A percentile compares a stretch with the other conserved stretches of the same genome.
phyloP scores from a whole-genome alignment of 495 filamentous ascomycete genomes.

The Tricharina praecox region DNA sequence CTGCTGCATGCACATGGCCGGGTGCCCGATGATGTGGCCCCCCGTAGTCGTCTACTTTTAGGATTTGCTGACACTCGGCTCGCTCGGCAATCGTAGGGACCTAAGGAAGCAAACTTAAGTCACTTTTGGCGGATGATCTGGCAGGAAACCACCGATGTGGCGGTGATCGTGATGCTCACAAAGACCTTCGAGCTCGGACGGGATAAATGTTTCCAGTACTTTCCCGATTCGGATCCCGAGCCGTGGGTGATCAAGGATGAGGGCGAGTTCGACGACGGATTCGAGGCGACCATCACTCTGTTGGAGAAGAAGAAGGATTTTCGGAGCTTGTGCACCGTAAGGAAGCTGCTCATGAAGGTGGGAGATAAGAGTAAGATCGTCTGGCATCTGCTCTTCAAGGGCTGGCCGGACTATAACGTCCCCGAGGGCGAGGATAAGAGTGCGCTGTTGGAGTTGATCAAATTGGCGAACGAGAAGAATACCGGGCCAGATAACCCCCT shows the following conservation, averaged over 20 bases:
- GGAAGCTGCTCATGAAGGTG: conserved; percentile 37
- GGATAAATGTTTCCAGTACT: conserved; percentile 90
- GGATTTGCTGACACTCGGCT: no score
- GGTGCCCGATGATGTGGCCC: no score
- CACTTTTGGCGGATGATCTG: conserved; percentile 96
- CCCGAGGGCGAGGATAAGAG: conserved; percentile 63
- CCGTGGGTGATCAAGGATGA: conserved; percentile 37
- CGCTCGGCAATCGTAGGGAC: conserved; percentile 66
- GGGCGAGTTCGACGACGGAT: conserved; percentile 48
- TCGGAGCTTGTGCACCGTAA: conserved; percentile 33
- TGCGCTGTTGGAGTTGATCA: conserved; percentile 63
- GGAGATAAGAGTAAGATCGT: conserved; percentile 51
- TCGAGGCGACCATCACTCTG: conserved; percentile 38
- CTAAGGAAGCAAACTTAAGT: conserved; percentile 49
- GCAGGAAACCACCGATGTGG: conserved; percentile 60
- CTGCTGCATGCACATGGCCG: conserved; percentile 1
- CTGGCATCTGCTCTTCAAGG: conserved; percentile 79
- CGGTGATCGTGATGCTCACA: conserved; percentile 90
- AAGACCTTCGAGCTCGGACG: conserved; percentile 64
- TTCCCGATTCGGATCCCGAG: conserved; percentile 46
- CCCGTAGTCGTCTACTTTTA: no score
- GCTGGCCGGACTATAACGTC: conserved; percentile 87
- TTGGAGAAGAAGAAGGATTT: conserved; percentile 33
- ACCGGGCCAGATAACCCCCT: conserved; percentile 49
- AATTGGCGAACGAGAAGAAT: conserved; percentile 55